Conservation (phyloP, 2,329 filamentous ascomycete species). For the Hymenoscyphus fraxineus region DNA sequence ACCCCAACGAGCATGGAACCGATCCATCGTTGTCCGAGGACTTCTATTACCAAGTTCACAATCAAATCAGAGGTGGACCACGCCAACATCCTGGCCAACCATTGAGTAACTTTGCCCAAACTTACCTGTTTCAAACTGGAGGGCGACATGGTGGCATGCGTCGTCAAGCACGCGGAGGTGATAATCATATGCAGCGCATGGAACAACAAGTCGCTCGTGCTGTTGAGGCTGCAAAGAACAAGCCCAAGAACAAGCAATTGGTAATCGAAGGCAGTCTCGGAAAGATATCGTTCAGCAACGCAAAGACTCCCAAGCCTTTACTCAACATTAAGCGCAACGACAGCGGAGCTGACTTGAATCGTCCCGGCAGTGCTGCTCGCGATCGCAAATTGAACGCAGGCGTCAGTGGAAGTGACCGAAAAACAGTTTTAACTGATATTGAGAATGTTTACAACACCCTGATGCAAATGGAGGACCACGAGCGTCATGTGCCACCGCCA, state of each 20-base stretch:
- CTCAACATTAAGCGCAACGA: conserved; percentile 93
- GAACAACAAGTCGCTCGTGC: conserved; percentile 97
- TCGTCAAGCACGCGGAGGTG: conserved; percentile 75
- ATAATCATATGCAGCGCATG: conserved; percentile 98
- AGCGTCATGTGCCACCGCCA: conserved; percentile 71
- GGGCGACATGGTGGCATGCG: conserved; percentile 72
- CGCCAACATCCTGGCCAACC: conserved; percentile 91
- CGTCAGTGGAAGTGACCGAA: conserved; percentile 68
- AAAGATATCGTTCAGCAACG: conserved; percentile 98
- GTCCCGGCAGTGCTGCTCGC: conserved; percentile 46
- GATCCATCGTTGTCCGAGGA: conserved; percentile 85
- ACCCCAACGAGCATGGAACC: conserved; percentile 72
- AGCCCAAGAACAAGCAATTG: conserved; percentile 95
- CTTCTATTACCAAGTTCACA: conserved; percentile 98
- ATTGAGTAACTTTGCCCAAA: conserved; percentile 93
- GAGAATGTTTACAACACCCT: conserved; percentile 83
- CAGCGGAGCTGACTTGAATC: conserved; percentile 54
- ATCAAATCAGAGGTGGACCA: conserved; percentile 84
- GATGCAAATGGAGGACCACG: conserved; percentile 93
- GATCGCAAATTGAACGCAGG: conserved; percentile 41
- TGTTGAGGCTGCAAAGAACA: conserved; percentile 93
- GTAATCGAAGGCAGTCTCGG: conserved; percentile 94
- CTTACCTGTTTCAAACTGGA: conserved; percentile 93
- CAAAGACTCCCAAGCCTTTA: conserved; percentile 91
- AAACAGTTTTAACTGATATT: conserved; percentile 78